These are phyloP conservation scores for Colletotrichum sublineola DNA, from an alignment of 2,329 filamentous ascomycete genomes.

Conservation along the genomic window DNA sequence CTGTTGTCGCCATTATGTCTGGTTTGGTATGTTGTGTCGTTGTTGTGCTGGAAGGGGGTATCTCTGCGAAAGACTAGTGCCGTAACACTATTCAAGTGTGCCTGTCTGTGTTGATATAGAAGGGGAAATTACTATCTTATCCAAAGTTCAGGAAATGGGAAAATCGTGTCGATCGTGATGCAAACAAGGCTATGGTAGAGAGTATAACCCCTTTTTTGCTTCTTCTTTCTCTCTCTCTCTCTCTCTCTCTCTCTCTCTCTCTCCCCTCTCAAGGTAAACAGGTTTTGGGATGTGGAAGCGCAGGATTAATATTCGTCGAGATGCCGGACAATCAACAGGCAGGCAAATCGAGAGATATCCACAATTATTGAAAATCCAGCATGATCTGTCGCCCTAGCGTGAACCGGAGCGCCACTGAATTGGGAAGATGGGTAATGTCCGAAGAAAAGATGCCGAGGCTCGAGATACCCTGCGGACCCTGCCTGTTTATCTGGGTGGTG, in stretches of 20 bases:
- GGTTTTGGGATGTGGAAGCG: slow-evolving; percentile 23
- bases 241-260: neutral
- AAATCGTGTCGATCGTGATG: slow-evolving; percentile 9
- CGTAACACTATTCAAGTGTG: neutral
- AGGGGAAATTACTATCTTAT: slow-evolving; percentile 16
- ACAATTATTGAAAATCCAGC: slow-evolving; percentile 27
- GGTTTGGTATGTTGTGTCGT: neutral
- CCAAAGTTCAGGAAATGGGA: neutral
- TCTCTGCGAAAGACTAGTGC: slow-evolving; percentile 2
- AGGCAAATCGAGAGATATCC: slow-evolving; percentile 11
- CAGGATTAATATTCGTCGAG: slow-evolving; percentile 27
- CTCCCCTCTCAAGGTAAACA: neutral
- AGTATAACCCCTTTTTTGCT: slow-evolving; percentile 1
- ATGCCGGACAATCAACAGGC: neutral
- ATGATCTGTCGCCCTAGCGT: slow-evolving; percentile 10
- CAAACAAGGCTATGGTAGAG: slow-evolving; percentile 5
- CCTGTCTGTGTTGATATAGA: slow-evolving; percentile 9
- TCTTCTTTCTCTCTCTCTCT: neutral
- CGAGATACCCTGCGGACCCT: neutral
- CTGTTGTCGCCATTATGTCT: slow-evolving; percentile 36
- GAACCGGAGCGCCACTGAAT: neutral
- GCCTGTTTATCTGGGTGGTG: too few species aligned
- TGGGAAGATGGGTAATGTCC: slow-evolving; percentile 30
- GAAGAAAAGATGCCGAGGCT: slow-evolving; percentile 38
- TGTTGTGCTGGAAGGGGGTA: slow-evolving; percentile 1